Evolutionary conservation across 345 rosid species (phyloP).

Genomic region (Salix purpurea): DNA sequence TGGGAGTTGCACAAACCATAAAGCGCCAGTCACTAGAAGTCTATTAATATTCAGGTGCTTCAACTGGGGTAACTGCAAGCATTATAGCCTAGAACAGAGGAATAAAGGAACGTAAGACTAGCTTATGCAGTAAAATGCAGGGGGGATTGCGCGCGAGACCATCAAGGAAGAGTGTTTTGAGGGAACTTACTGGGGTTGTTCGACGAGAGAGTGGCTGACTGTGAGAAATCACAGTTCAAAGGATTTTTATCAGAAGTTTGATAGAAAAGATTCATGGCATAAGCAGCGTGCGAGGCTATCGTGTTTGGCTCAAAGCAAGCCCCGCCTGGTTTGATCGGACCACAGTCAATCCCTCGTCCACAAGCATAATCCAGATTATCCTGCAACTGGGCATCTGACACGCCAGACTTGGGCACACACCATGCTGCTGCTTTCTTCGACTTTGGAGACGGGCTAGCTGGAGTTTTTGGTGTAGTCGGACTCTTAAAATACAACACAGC

Average conservation of each 20-base stretch:
- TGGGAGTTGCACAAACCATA: too few species aligned
- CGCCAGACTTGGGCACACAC: constrained; percentile 63
- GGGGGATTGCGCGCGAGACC: too few species aligned
- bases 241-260: constrained; percentile 50
- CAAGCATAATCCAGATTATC: constrained; percentile 73
- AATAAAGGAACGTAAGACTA: background rate
- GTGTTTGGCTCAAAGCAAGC: constrained; percentile 75
- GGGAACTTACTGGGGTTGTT: constrained; percentile 12
- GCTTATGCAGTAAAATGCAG: background rate
- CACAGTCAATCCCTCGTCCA: constrained; percentile 55
- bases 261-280: constrained; percentile 75
- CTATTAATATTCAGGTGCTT: constrained; percentile 10
- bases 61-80: constrained; percentile 43
- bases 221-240: constrained; percentile 66
- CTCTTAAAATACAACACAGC: constrained; percentile 12
- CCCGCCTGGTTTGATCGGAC: constrained; percentile 63
- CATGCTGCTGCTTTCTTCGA: constrained; percentile 32
- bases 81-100: constrained; percentile 27
- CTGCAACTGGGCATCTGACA: constrained; percentile 55
- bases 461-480: constrained; percentile 30
- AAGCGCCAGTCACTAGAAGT: background rate
- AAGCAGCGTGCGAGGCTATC: constrained; percentile 59
- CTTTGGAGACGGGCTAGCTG: constrained; percentile 36
- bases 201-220: constrained; percentile 42
- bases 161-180: background rate